These are phyloP conservation scores for Lentinula lateritia DNA, from an alignment of 768 basidiomycete genomes.

Conservation along the genomic window DNA sequence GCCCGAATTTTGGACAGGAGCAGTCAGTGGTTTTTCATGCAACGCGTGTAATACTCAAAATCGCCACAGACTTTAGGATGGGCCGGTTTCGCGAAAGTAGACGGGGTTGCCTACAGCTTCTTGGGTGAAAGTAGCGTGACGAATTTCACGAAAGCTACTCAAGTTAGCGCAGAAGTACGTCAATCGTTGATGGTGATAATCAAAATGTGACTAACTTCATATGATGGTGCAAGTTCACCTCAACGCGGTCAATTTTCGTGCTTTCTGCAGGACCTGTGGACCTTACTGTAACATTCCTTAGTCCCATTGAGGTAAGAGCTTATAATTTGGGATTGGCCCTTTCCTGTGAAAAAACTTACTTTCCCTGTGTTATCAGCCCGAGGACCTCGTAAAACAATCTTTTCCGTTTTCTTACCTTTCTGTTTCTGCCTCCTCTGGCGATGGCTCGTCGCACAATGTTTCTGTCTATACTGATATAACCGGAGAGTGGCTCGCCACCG, in stretches of 20 bases:
- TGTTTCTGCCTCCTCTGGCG: slow-evolving; percentile 29
- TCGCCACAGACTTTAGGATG: slow-evolving; percentile 39
- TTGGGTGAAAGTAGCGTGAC: slow-evolving; percentile 31
- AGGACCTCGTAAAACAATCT: slow-evolving; percentile 43
- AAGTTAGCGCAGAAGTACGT: slow-evolving; percentile 32
- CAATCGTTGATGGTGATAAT: background rate
- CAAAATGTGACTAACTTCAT: slow-evolving; percentile 4
- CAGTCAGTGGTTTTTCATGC: slow-evolving; percentile 19
- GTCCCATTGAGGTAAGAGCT: slow-evolving; percentile 46
- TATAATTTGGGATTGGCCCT: background rate
- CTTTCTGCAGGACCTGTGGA: slow-evolving; percentile 47
- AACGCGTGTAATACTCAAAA: background rate
- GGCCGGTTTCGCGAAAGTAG: slow-evolving; percentile 44
- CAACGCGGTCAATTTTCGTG: slow-evolving; percentile 47
- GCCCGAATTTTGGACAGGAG: slow-evolving; percentile 47
- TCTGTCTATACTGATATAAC: slow-evolving; percentile 45
- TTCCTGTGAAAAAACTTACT: background rate
- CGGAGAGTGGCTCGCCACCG: slow-evolving; percentile 33
- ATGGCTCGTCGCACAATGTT: slow-evolving; percentile 31
- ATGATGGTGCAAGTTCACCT: slow-evolving; percentile 35
- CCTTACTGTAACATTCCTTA: slow-evolving; percentile 47
- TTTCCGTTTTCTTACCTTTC: slow-evolving; percentile 46
- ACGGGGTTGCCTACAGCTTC: slow-evolving; percentile 37
- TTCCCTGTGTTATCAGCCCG: slow-evolving; percentile 25
- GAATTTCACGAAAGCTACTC: slow-evolving; percentile 24